Evolutionary conservation across 2,329 filamentous ascomycete species (phyloP).

Genomic region (Sporothrix globosa): DNA sequence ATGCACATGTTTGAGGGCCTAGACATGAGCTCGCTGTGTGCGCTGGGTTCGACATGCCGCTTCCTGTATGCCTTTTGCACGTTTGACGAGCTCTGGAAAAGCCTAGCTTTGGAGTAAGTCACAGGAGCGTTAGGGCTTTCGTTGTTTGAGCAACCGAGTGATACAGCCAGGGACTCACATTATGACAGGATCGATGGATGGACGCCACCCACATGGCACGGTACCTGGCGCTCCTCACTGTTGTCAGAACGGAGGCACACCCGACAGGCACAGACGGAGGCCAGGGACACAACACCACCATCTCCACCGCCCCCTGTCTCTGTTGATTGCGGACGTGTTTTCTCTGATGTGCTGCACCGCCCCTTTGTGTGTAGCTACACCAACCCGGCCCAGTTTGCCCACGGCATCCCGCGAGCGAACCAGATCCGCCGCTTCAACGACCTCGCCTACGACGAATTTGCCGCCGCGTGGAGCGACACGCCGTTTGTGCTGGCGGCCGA

Average conservation of each 20-base stretch:
- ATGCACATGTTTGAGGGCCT: slow-evolving; percentile 75
- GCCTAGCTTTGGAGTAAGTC: slow-evolving; percentile 81
- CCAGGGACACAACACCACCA: neutral
- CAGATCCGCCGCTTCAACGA: slow-evolving; percentile 70
- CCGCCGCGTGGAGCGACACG: slow-evolving; percentile 71
- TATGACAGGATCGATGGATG: slow-evolving; percentile 31
- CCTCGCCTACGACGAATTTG: slow-evolving; percentile 73
- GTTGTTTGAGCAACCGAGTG: neutral
- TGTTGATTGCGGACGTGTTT: slow-evolving; percentile 76
- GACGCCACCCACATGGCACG: slow-evolving; percentile 67
- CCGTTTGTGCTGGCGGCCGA: slow-evolving; percentile 78
- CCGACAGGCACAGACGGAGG: no score
- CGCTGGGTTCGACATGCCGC: slow-evolving; percentile 76
- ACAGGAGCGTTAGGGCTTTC: neutral
- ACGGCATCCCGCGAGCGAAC: slow-evolving; percentile 72
- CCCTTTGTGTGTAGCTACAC: slow-evolving; percentile 89
- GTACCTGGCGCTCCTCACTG: slow-evolving; percentile 82
- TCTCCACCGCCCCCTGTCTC: slow-evolving; percentile 46
- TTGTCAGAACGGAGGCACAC: slow-evolving; percentile 49
- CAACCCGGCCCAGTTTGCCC: slow-evolving; percentile 65
- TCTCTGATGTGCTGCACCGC: slow-evolving; percentile 86
- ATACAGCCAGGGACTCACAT: neutral
- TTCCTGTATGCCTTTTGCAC: slow-evolving; percentile 84
- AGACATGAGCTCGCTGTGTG: slow-evolving; percentile 63
- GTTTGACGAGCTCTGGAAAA: slow-evolving; percentile 87